Base-by-base conservation (phyloP, 257 asterid genomes). In the Dorcoceras hygrometricum region DNA sequence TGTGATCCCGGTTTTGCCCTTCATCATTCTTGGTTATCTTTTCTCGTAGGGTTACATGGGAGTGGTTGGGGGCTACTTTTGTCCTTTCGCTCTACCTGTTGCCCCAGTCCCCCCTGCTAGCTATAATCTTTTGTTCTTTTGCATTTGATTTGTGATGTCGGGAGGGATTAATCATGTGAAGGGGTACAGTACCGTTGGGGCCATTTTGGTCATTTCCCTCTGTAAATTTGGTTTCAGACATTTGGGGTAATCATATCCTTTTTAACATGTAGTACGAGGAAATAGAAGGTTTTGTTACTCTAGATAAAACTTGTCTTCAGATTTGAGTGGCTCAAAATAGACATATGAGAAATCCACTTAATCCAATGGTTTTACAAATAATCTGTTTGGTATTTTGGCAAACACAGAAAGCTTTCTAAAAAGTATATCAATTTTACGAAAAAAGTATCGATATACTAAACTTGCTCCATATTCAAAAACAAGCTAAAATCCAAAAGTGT, bases 141-240 rank as follows among this genome's bases (percentile, higher is more conserved):
- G 80, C 62, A 31, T 69, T 70, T 70, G 78, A 70, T 70, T 70
- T 64, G 73, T 59, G 78, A 58, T 61, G 77, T 63, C 65, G 23
- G 71, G 75, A 43, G 74, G 71, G 80, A 48, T 70, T n/a, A n/a
- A n/a, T 87, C 90, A 84, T 87, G 89, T 80, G 90, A 82, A 79
- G 82, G 86, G 43, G 14, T 8, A 0, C 67, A 79, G 81, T 71
- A 79, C 89, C 79, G 64, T 23, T 74, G 78, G 85, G 91, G 84
- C 43, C 72, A 67, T 67, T 82, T 80, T 76, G 81, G 89, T 82
- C 87, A 76, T 77, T 72, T 25, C 70, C 69, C 77, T 60, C 82
- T 88, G 96, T 86, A 88, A 82, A 88, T 83, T 62, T 75, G 48
- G 32, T 59, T 81, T 73, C 79, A 70, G 75, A 43, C 76, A 54